Percentiles rank a stretch among this genome's conserved stretches.
Conservation (phyloP, 2,329 filamentous ascomycete genomes). For the Fusarium sp. region DNA sequence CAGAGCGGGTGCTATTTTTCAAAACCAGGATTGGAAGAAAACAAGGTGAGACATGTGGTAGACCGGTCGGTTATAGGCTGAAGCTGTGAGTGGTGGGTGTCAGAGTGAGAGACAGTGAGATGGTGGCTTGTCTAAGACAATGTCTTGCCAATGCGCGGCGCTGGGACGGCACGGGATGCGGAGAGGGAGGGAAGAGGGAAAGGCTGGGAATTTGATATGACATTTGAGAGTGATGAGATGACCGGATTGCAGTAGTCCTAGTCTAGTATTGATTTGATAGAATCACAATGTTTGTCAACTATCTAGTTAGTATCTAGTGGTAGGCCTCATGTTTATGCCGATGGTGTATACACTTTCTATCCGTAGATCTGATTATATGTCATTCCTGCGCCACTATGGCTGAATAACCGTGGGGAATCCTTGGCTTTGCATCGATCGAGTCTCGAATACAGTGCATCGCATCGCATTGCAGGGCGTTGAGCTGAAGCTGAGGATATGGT, state of each 20-base stretch:
- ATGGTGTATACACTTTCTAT: conserved; percentile 12
- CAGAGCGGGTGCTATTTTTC: conserved; percentile 17
- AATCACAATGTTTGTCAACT: background rate
- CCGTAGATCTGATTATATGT: background rate
- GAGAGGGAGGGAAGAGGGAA: conserved; percentile 3
- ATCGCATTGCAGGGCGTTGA: conserved; percentile 8
- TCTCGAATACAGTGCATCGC: conserved; percentile 11
- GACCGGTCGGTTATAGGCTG: conserved; percentile 15
- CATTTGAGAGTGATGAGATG: background rate
- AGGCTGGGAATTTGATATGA: background rate
- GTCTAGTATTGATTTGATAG: background rate
- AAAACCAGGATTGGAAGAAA: conserved; percentile 14
- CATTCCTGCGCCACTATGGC: conserved; percentile 8
- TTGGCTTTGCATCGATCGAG: conserved; percentile 14
- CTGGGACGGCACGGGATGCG: conserved; percentile 38
- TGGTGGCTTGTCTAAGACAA: conserved; percentile 41
- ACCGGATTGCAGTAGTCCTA: background rate
- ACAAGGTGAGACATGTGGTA: conserved; percentile 26
- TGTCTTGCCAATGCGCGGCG: conserved; percentile 40
- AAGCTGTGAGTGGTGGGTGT: conserved; percentile 11
- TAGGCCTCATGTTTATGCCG: conserved; percentile 23
- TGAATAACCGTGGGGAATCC: conserved; percentile 18
- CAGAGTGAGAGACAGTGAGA: conserved; percentile 8
- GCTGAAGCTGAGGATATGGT: conserved; percentile 7
- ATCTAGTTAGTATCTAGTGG: conserved; percentile 2